These are phyloP conservation scores for Cynanchum wilfordii DNA, from an alignment of 257 asterid genomes.

Conservation along the genomic window DNA sequence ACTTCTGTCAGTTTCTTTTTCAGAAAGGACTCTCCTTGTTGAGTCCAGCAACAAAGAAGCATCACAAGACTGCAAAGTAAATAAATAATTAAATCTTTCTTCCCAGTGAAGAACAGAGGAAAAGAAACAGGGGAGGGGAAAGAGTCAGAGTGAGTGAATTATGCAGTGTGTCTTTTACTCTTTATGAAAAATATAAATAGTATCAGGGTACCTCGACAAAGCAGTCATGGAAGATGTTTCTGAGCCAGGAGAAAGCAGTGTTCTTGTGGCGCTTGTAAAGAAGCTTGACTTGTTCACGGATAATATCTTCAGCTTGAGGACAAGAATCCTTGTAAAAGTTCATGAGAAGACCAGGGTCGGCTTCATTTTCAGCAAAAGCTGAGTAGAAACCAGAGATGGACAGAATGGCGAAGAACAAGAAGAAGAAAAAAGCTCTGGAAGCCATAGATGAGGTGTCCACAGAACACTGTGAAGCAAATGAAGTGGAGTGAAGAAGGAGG, in stretches of 20 bases:
- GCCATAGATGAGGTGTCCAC: constrained; percentile 6
- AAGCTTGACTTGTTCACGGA: constrained; percentile 79
- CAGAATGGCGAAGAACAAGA: constrained; percentile 37
- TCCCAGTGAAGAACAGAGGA: too few species aligned
- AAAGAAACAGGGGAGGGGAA: too few species aligned
- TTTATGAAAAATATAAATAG: background rate
- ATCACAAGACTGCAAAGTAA: constrained; percentile 66
- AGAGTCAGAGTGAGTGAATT: background rate
- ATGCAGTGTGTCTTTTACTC: background rate
- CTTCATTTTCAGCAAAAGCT: constrained; percentile 42
- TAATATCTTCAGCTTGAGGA: constrained; percentile 95
- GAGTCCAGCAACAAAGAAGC: constrained; percentile 95
- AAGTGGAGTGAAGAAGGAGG: background rate
- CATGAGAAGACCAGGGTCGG: constrained; percentile 47
- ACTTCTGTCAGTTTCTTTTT: constrained; percentile 90
- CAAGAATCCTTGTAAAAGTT: constrained; percentile 81
- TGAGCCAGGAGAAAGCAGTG: constrained; percentile 97
- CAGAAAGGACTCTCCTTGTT: constrained; percentile 76
- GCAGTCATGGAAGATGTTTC: constrained; percentile 99
- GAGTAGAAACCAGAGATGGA: constrained; percentile 21
- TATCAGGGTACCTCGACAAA: constrained; percentile 56
- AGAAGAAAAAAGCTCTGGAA: constrained; percentile 24
- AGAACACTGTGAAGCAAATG: background rate
- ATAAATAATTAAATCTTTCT: too few species aligned
- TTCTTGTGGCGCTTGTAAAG: constrained; percentile 98